Base-by-base conservation (phyloP, 805 yeast species). In the Alloascoidea hylecoeti region DNA sequence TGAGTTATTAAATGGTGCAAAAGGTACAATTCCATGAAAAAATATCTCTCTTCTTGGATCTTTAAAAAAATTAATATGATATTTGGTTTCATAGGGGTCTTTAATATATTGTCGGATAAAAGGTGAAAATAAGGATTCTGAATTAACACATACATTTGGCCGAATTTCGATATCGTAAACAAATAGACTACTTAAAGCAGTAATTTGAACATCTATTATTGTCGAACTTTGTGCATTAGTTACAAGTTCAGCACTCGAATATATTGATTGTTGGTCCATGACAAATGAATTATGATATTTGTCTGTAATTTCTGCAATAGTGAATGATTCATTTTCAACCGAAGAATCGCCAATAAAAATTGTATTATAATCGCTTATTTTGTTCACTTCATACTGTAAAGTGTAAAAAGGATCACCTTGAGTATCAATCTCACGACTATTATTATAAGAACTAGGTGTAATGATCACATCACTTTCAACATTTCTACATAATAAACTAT, bases 71-170 rank as follows among this genome's bases (percentile, higher is more conserved):
- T 76, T 66, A 5, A 79, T 56, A 48, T 76, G 81, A 86, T 89
- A 88, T 56, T 84, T 85, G 0, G 84, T 68, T 52, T 88, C 96
- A 46, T 60, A 67, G 1, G 82, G 81, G 27, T 73, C 75, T 6
- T 63, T 58, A 3, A 72, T 60, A 58, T 70, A 69, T 53, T 86
- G 95, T 40, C 85, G 66, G 2, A 81, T 54, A 28, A 85, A 63
- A 1, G 94, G 82, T 15, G 70, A 55, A 48, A 78, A 80, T 4
- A 28, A 9, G 2, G 39, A 15, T 12, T 46, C 36, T 2, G 32
- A 30, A 13, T 42, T 28, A 19, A 35, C 30, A 17, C 35, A 32
- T 5, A 42, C 39, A 6, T 35, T 36, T 15, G 42, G 41, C 39
- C 28, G 39, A 5, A 63, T 38, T 9, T 42, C 44, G 5, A 71